phyloP scores from a whole-genome alignment of 1,139 yeast species.

The Candida tropicalis region DNA sequence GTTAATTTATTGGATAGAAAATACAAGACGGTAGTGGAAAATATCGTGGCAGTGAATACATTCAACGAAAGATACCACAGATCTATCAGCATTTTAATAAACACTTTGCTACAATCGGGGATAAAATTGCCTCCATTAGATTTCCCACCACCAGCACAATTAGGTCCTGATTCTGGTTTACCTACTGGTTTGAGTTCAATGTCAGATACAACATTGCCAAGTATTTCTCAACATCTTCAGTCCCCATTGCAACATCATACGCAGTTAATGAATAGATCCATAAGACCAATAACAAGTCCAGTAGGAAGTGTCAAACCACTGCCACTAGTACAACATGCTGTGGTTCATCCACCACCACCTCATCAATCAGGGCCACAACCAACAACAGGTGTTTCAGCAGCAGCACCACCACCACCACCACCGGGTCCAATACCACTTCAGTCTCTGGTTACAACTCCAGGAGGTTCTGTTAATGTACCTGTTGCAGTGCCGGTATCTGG shows the following conservation, averaged over 20 bases:
- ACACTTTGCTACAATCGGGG: constrained; percentile 57
- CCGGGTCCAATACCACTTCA: constrained; percentile 16
- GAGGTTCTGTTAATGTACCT: background rate
- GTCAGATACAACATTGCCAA: constrained; percentile 12
- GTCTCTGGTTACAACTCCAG: constrained; percentile 1
- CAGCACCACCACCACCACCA: constrained; percentile 14
- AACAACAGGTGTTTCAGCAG: no score
- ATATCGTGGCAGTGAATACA: constrained; percentile 55
- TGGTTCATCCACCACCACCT: constrained; percentile 1
- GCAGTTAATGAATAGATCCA: constrained; percentile 1
- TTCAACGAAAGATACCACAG: constrained; percentile 58
- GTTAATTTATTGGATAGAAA: constrained; percentile 51
- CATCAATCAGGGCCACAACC: no score
- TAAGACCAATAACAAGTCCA: constrained; percentile 8
- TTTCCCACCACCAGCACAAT: constrained; percentile 45
- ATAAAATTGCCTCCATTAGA: constrained; percentile 68
- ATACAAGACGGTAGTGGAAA: constrained; percentile 66
- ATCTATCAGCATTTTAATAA: constrained; percentile 52
- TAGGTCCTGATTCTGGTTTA: constrained; percentile 17
- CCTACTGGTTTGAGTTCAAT: constrained; percentile 1
- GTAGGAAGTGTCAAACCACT: constrained; percentile 2
- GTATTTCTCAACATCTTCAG: constrained; percentile 12
- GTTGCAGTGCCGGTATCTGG: constrained; percentile 1
- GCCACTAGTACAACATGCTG: constrained; percentile 10
- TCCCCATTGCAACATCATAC: constrained; percentile 13